phyloP scores from a whole-genome alignment of 1,284 basidiomycete species.

The Heterobasidion occidentale region DNA sequence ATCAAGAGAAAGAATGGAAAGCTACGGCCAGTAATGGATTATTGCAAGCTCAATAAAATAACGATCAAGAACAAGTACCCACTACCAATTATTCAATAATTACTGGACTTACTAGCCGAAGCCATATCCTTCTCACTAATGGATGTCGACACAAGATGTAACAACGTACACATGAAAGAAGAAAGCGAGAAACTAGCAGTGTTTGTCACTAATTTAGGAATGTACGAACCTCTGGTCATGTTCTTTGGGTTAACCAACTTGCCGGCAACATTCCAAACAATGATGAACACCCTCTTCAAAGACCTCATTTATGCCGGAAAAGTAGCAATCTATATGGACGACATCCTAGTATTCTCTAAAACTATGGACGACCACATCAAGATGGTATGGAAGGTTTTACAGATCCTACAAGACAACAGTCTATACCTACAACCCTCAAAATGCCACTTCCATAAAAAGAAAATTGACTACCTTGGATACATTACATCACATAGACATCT shows the following conservation, averaged over 20 bases:
- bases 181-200: slow-evolving; percentile 29
- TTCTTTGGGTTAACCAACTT: slow-evolving; percentile 26
- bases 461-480: no score
- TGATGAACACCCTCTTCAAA: no score
- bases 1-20: slow-evolving; percentile 28
- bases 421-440: no score
- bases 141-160: slow-evolving; percentile 20
- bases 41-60: slow-evolving; percentile 22
- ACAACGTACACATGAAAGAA: slow-evolving; percentile 22
- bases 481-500: no score
- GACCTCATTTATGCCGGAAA: no score
- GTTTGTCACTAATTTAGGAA: slow-evolving; percentile 24
- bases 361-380: no score
- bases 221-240: slow-evolving; percentile 30
- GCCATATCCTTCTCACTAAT: slow-evolving; percentile 19
- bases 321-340: no score
- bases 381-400: no score
- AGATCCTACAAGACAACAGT: no score
- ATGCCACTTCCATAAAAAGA: no score
- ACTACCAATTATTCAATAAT: slow-evolving; percentile 22
- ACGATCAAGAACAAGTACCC: slow-evolving; percentile 24
- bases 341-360: no score
- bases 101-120: slow-evolving; percentile 14
- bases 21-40: slow-evolving; percentile 21
- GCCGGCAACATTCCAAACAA: slow-evolving; percentile 15